A percentile compares a stretch with the other conserved stretches of the same genome.
Evolutionary conservation across 2,329 filamentous ascomycete species (phyloP).

Genomic region (Colletotrichum cuscutae): DNA sequence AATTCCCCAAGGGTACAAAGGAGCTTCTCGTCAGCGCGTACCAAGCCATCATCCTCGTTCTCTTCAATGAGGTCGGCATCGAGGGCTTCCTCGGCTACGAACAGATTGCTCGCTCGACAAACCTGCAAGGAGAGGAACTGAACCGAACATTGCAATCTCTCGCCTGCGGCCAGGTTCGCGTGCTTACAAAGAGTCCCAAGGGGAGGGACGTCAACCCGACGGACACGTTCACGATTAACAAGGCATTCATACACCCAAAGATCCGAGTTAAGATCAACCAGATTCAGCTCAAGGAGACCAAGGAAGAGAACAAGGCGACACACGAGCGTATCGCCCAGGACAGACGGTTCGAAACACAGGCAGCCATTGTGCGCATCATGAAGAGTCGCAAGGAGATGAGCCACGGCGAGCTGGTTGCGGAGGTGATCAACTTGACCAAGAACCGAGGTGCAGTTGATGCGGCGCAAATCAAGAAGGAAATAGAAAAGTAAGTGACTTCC

Average conservation of each 20-base stretch:
- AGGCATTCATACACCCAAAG: conserved; percentile 80
- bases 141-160: conserved; percentile 93
- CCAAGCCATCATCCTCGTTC: conserved; percentile 88
- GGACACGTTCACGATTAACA: conserved; percentile 89
- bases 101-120: conserved; percentile 79
- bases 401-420: conserved; percentile 87
- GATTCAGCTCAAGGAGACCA: conserved; percentile 96
- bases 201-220: conserved; percentile 80
- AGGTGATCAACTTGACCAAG: conserved; percentile 92
- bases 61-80: conserved; percentile 80
- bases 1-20: conserved; percentile 82
- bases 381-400: conserved; percentile 90
- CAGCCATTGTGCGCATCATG: conserved; percentile 96
- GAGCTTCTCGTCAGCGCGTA: conserved; percentile 92
- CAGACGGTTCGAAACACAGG: conserved; percentile 95
- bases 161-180: conserved; percentile 88
- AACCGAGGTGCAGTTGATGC: conserved; percentile 87
- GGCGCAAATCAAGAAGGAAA: conserved; percentile 93
- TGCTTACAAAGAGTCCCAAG: conserved; percentile 86
- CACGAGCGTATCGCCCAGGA: conserved; percentile 91
- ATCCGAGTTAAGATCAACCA: conserved; percentile 98
- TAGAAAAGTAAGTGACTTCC: conserved; percentile 78
- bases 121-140: conserved; percentile 80
- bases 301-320: conserved; percentile 92
- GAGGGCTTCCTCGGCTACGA: conserved; percentile 77